Evolutionary conservation across 768 basidiomycete species (phyloP), one percentile per base, ranked within the genome.

Genomic region (Rhodocollybia butyracea): DNA sequence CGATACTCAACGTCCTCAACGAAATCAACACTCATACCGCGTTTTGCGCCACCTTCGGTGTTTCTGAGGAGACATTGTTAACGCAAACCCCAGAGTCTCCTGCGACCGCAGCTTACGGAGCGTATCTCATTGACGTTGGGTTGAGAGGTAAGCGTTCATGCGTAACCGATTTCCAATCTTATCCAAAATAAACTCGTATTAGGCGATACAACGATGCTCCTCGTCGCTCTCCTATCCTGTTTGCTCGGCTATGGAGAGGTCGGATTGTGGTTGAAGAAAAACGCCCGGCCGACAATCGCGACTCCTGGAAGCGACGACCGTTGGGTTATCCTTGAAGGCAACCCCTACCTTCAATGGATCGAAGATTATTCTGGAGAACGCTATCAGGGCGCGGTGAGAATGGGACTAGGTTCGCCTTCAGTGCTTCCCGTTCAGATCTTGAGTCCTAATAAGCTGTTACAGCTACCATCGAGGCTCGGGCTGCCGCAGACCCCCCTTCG

Each of bases 211-310:
- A 79, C 81, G 32, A 86, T 81, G 57, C 72, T 95, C 5, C 64
- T 88, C n/a, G 85, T 97, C 72, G 88, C 91, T 0, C 77, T 94
- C 1, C 84, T 89, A 10, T 86, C 91, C 7, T 98, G 95, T 66
- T 75, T 96, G 8, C 72, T 96, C 0, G 95, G 94, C 2, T 98
- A 97, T 65, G 94, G 94, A 11, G 91, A 96, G 66, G 91, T 94
- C 0, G 94, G 94, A 1, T 70, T 91, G 38, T 91, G 92, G 86
- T 72, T 98, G 30, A 79, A 84, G 66, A 81, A 77, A 32, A 34
- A 50, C 17, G 34, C n/a, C n/a, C n/a, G n/a, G n/a, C n/a, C n/a
- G 31, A 36, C 31, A 34, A 17, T 13, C 2, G 34, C 6, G 15
- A n/a, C 15, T 17, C 39, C 15, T 13, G 17, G 17, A n/a, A 77